These are phyloP conservation scores for Chalciporus sphaerocephalus DNA, from an alignment of 768 basidiomycete species.

Conservation along the genomic window DNA sequence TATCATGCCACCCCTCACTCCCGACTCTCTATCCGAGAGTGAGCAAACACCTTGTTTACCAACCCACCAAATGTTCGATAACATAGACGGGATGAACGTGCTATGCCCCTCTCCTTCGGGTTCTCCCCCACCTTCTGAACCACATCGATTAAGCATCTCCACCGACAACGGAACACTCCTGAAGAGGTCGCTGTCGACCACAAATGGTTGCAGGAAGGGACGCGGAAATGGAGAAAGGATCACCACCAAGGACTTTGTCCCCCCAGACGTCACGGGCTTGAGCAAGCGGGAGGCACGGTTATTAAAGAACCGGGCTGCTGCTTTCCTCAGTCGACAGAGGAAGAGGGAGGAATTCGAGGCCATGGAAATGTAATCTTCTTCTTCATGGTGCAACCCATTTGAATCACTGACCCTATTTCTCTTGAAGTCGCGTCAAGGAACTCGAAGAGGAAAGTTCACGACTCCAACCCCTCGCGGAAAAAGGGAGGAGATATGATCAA, in stretches of 20 bases:
- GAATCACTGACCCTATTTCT: slow-evolving; percentile 17
- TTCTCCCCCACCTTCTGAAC: slow-evolving; percentile 29
- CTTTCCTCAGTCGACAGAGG: slow-evolving; percentile 85
- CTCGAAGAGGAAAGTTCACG: slow-evolving; percentile 81
- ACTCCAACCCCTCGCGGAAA: slow-evolving; percentile 57
- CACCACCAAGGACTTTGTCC: slow-evolving; percentile 77
- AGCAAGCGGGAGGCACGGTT: slow-evolving; percentile 88
- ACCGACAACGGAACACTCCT: slow-evolving; percentile 29
- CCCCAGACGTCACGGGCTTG: slow-evolving; percentile 83
- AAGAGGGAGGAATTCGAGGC: slow-evolving; percentile 89
- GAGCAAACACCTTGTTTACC: slow-evolving; percentile 56
- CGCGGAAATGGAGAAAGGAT: slow-evolving; percentile 46
- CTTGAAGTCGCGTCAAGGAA: slow-evolving; percentile 70
- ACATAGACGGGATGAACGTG: slow-evolving; percentile 34
- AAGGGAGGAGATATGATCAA: slow-evolving; percentile 35
- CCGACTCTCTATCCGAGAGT: slow-evolving; percentile 40
- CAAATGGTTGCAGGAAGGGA: slow-evolving; percentile 42
- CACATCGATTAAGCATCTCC: slow-evolving; percentile 33
- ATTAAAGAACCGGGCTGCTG: slow-evolving; percentile 89
- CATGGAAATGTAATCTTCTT: slow-evolving; percentile 76
- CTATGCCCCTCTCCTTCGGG: slow-evolving; percentile 34
- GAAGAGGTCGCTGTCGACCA: slow-evolving; percentile 44
- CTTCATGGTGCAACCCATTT: slow-evolving; percentile 5
- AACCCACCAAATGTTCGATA: slow-evolving; percentile 72
- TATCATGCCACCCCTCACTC: slow-evolving; percentile 49